phyloP scores from a whole-genome alignment of 225 moss, liverwort and hornwort genomes.

The Marchantia paleacea region DNA sequence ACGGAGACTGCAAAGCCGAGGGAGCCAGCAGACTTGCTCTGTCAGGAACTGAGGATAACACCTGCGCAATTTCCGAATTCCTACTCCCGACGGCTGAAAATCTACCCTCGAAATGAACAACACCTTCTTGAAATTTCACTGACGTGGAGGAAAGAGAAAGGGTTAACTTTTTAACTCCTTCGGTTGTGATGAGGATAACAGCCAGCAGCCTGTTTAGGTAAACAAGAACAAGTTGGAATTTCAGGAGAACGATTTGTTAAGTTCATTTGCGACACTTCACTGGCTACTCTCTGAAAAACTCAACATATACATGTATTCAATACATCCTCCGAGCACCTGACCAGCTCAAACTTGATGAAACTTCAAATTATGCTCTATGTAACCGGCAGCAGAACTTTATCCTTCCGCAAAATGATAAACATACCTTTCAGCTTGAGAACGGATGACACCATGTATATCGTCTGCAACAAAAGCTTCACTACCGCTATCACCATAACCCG shows the following conservation, averaged over 20 bases:
- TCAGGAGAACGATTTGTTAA: background rate
- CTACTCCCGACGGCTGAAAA: constrained; percentile 43
- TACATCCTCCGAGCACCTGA: background rate
- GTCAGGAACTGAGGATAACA: constrained; percentile 78
- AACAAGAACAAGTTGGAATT: background rate
- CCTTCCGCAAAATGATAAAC: background rate
- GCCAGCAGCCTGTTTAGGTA: constrained; percentile 60
- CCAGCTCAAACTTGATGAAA: background rate
- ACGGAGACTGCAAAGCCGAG: constrained; percentile 62
- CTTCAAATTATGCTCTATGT: background rate
- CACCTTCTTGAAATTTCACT: constrained; percentile 17
- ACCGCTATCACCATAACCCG: constrained; percentile 23
- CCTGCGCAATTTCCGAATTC: constrained; percentile 57
- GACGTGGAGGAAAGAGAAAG: constrained; percentile 50
- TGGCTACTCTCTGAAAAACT: background rate
- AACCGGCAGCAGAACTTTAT: background rate
- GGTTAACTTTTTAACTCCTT: constrained; percentile 62
- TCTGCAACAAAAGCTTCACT: constrained; percentile 44
- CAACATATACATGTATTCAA: too few species aligned
- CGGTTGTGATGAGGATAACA: constrained; percentile 54
- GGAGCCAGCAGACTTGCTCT: constrained; percentile 58
- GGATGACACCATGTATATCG: constrained; percentile 47
- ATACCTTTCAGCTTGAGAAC: constrained; percentile 84
- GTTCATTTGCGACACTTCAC: background rate
- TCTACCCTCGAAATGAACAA: constrained; percentile 20